phyloP scores from a whole-genome alignment of 768 basidiomycete species.

The Leucocoprinus leucothites region DNA sequence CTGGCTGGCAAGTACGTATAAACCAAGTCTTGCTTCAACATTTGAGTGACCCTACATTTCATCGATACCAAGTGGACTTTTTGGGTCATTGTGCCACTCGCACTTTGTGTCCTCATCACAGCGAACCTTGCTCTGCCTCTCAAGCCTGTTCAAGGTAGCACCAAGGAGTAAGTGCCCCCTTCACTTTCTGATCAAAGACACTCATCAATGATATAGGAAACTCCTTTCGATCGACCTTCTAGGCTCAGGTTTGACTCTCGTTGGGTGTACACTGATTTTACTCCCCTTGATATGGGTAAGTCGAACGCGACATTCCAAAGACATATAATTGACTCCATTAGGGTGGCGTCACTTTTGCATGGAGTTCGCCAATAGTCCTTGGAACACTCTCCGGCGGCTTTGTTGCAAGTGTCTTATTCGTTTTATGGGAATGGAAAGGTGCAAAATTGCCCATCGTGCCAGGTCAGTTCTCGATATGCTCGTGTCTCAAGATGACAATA shows the following conservation, averaged over 20 bases:
- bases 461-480: slow-evolving; percentile 38
- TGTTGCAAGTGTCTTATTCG: slow-evolving; percentile 52
- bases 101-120: slow-evolving; percentile 47
- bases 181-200: background rate
- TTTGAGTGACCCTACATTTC: background rate
- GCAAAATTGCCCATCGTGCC: slow-evolving; percentile 72
- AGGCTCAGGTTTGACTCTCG: slow-evolving; percentile 55
- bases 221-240: slow-evolving; percentile 63
- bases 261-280: slow-evolving; percentile 59
- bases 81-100: slow-evolving; percentile 67
- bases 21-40: background rate
- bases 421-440: slow-evolving; percentile 71
- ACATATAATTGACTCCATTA: slow-evolving; percentile 18
- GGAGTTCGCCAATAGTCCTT: slow-evolving; percentile 65
- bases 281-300: slow-evolving; percentile 71
- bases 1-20: slow-evolving; percentile 54
- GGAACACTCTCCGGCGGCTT: slow-evolving; percentile 56
- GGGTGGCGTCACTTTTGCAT: slow-evolving; percentile 73
- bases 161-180: slow-evolving; percentile 36
- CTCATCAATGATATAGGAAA: slow-evolving; percentile 38
- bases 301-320: background rate
- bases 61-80: slow-evolving; percentile 57
- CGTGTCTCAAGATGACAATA: background rate
- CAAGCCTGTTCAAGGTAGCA: slow-evolving; percentile 60
- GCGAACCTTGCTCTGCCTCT: slow-evolving; percentile 64